phyloP scores from a whole-genome alignment of 2,329 filamentous ascomycete species.

The Acrodontium crateriforme region DNA sequence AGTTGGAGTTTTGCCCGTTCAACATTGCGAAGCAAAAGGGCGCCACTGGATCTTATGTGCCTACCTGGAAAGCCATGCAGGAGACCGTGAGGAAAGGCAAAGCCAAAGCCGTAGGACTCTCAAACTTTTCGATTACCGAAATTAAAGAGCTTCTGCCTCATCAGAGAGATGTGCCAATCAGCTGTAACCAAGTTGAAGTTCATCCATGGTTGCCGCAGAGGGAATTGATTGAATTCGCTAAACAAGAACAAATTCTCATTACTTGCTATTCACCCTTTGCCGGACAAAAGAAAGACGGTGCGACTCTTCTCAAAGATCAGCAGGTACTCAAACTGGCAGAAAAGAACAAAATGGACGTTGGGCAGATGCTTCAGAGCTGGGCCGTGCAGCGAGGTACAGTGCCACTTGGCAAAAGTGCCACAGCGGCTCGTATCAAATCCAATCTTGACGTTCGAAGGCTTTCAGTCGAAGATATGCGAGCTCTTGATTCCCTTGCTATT shows the following conservation, averaged over 20 bases:
- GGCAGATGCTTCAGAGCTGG: conserved; percentile 42
- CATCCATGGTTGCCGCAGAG: conserved; percentile 19
- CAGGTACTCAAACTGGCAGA: conserved; percentile 51
- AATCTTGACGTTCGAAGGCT: conserved; percentile 19
- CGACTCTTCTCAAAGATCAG: conserved; percentile 38
- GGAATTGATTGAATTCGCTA: conserved; percentile 11
- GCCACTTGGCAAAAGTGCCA: conserved; percentile 43
- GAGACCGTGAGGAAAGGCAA: conserved; percentile 14
- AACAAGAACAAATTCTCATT: conserved; percentile 13
- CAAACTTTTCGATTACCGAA: conserved; percentile 19
- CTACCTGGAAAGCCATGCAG: conserved; percentile 19
- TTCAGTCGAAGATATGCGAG: conserved; percentile 23
- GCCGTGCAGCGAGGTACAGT: conserved; percentile 40
- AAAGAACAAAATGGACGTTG: conserved; percentile 45
- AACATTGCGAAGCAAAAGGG: too few species aligned
- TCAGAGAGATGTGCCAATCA: conserved; percentile 11
- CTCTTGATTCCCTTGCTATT: conserved; percentile 26
- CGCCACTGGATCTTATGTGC: conserved; percentile 15
- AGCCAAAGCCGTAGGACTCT: conserved; percentile 17
- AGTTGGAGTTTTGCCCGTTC: conserved; percentile 11
- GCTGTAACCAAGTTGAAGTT: conserved; percentile 19
- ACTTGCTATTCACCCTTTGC: conserved; percentile 19
- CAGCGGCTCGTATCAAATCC: conserved; percentile 32
- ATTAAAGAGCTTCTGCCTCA: conserved; percentile 14
- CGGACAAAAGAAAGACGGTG: conserved; percentile 14